A percentile compares a stretch with the other conserved stretches of the same genome.
Evolutionary conservation across 75 land plant species (phyloP).

Genomic region (Sequoia sempervirens): DNA sequence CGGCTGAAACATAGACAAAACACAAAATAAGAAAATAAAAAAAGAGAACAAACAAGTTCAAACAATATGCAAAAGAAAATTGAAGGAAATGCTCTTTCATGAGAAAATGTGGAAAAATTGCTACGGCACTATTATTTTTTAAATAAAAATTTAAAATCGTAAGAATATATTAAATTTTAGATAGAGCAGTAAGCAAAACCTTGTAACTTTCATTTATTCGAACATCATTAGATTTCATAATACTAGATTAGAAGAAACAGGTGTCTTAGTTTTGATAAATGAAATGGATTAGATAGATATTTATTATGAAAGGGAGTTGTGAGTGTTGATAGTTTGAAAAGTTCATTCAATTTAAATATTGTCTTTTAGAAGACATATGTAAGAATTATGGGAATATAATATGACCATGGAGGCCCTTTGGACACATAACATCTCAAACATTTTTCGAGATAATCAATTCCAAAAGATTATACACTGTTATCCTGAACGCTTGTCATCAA

Average conservation of each 20-base stretch:
- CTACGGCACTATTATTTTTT: neutral
- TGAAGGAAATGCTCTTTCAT: neutral
- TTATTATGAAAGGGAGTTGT: neutral
- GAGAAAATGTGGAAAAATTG: neutral
- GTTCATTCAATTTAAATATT: neutral
- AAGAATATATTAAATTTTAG: neutral
- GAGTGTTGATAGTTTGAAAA: neutral
- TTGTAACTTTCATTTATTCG: neutral
- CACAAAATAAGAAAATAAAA: neutral
- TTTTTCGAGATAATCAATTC: neutral
- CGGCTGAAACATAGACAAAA: slow-evolving; percentile 54
- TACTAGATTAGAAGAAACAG: neutral
- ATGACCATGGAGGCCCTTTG: neutral
- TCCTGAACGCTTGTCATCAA: too few species aligned
- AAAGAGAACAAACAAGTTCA: neutral
- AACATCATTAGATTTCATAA: neutral
- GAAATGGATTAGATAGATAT: neutral
- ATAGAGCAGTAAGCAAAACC: neutral
- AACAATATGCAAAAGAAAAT: neutral
- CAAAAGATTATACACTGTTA: neutral
- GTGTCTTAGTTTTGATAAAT: neutral
- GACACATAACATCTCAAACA: neutral
- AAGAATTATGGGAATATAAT: neutral
- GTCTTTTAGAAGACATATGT: neutral
- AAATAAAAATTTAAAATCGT: neutral